Conservation (phyloP, 352 stramenopile species). For the Pythium periplocum region DNA sequence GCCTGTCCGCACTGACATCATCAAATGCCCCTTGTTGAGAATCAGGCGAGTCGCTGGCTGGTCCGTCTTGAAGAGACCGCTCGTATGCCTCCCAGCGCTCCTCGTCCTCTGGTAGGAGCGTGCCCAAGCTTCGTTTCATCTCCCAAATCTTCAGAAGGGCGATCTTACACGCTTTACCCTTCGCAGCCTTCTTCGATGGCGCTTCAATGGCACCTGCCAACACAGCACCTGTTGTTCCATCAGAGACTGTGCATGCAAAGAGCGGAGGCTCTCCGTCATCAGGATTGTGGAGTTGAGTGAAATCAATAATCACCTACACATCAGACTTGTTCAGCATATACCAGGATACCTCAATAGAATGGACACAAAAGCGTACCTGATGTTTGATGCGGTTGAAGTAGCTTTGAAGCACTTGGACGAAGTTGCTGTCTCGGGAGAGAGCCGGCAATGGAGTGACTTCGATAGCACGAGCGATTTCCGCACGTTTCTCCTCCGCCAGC, state of each 20-base stretch:
- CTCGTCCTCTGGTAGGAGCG: constrained; percentile 45
- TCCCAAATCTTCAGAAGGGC: constrained; percentile 74
- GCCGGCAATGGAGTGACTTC: constrained; percentile 38
- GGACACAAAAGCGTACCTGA: constrained; percentile 14
- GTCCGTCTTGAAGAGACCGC: constrained; percentile 32
- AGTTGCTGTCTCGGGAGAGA: constrained; percentile 63
- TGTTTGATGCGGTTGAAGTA: constrained; percentile 73
- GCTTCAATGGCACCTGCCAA: constrained; percentile 51
- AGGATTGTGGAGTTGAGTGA: constrained; percentile 34
- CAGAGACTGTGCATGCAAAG: constrained; percentile 51
- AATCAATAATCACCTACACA: constrained; percentile 37
- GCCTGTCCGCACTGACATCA: neutral
- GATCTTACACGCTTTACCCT: constrained; percentile 59
- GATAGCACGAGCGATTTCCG: constrained; percentile 18
- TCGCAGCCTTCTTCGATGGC: constrained; percentile 59
- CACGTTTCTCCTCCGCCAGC: constrained; percentile 40
- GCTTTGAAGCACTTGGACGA: constrained; percentile 35
- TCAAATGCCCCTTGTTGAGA: constrained; percentile 32
- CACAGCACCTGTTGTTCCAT: constrained; percentile 29
- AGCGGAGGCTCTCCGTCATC: constrained; percentile 51
- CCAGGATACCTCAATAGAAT: neutral
- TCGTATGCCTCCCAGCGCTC: constrained; percentile 54
- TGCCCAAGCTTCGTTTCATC: constrained; percentile 56
- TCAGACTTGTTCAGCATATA: neutral
- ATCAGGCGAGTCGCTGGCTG: constrained; percentile 47